phyloP scores from a whole-genome alignment of 2,329 filamentous ascomycete species.

The Paramyrothecium roridum region DNA sequence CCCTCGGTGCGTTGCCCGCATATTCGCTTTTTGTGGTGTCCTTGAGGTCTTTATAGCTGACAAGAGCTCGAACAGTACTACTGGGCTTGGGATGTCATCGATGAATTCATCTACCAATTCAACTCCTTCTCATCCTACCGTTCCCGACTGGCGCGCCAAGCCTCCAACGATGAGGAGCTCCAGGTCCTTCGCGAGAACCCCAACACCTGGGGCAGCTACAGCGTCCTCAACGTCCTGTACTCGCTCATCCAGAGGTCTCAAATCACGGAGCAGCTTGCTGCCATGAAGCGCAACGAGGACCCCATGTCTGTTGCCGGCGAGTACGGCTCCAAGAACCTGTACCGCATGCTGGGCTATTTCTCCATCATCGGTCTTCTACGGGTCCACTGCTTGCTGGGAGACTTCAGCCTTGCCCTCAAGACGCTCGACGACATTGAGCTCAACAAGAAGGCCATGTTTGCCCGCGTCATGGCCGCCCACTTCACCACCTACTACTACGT shows the following conservation, averaged over 20 bases:
- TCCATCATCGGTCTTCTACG: constrained; percentile 96
- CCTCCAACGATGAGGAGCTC: constrained; percentile 88
- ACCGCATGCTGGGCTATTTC: constrained; percentile 99
- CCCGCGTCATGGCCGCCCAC: constrained; percentile 97
- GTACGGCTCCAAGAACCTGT: constrained; percentile 90
- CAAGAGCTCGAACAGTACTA: constrained; percentile 65
- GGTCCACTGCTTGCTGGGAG: constrained; percentile 92
- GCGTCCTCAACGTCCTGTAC: constrained; percentile 97
- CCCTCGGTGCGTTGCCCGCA: constrained; percentile 70
- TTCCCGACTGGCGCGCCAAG: constrained; percentile 80
- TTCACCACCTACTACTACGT: constrained; percentile 99
- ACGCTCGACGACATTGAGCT: constrained; percentile 99
- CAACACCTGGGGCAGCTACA: constrained; percentile 99
- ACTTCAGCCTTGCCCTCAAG: constrained; percentile 97
- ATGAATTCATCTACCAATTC: constrained; percentile 99
- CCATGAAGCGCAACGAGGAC: constrained; percentile 93
- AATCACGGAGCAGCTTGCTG: constrained; percentile 94
- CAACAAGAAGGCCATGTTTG: constrained; percentile 99
- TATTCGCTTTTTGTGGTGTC: neutral
- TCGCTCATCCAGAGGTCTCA: constrained; percentile 97
- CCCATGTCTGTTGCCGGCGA: constrained; percentile 84
- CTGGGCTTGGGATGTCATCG: constrained; percentile 99
- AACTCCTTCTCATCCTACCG: constrained; percentile 99
- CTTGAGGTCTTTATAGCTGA: constrained; percentile 4
- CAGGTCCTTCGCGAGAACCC: constrained; percentile 91